Conservation (phyloP, 1,284 basidiomycete genomes). For the Pyrrhoderma noxium region DNA sequence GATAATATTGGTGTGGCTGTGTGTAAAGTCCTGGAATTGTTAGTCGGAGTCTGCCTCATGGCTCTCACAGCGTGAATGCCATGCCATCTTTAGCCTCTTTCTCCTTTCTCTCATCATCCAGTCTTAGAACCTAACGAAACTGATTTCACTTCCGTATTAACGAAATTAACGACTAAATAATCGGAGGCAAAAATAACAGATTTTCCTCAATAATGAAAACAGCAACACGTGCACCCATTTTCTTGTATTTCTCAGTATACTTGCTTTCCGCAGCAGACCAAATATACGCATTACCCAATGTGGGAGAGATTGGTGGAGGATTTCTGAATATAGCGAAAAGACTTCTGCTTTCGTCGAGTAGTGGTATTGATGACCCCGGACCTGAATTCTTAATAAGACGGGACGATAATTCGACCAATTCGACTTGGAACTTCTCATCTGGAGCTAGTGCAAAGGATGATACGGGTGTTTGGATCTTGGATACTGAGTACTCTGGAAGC, state of each 20-base stretch:
- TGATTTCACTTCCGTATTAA: neutral
- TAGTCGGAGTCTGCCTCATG: no score
- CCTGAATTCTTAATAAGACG: neutral
- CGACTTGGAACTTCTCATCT: constrained; percentile 2
- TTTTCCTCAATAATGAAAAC: neutral
- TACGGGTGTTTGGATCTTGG: constrained; percentile 15
- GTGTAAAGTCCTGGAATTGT: neutral
- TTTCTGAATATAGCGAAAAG: neutral
- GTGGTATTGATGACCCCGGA: no score
- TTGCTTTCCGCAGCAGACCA: constrained; percentile 2
- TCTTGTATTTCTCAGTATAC: neutral
- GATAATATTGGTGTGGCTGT: neutral
- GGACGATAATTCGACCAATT: constrained; percentile 5
- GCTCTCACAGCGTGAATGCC: no score
- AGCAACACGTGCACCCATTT: no score
- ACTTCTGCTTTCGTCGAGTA: neutral
- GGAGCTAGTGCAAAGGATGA: neutral
- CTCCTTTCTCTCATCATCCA: neutral
- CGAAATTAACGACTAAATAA: constrained; percentile 2
- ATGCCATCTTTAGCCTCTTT: neutral
- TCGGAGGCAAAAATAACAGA: neutral
- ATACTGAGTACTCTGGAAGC: constrained; percentile 13
- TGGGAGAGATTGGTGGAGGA: neutral
- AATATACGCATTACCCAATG: neutral
- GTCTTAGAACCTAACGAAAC: constrained; percentile 2